Conservation (phyloP, 345 rosid species). For the Eucalyptus sp. region DNA sequence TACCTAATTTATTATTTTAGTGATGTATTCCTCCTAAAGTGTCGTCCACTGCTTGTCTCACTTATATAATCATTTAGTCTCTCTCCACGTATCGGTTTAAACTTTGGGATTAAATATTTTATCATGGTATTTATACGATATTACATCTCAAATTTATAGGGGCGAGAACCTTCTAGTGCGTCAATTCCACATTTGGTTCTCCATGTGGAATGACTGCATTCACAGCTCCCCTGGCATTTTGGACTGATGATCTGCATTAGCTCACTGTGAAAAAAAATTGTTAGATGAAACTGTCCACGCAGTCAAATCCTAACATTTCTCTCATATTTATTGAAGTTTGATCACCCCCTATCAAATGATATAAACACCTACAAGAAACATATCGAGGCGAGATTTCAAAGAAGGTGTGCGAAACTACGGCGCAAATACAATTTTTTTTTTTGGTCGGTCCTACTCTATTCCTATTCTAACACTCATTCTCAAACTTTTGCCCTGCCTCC, state of each 20-base stretch:
- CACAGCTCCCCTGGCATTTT: not conserved
- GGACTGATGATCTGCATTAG: not conserved
- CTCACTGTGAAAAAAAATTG: not conserved
- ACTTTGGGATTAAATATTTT: not conserved
- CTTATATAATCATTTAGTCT: not conserved
- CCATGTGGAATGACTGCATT: not conserved
- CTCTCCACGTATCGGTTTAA: not conserved
- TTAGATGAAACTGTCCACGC: not conserved
- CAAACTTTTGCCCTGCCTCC: no score
- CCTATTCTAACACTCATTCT: no score
- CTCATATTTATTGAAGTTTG: not conserved
- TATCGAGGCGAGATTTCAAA: not conserved
- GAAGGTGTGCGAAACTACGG: not conserved
- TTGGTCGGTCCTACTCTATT: no score
- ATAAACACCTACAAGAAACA: not conserved
- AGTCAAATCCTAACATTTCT: not conserved
- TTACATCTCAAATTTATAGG: not conserved
- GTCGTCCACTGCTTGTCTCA: not conserved
- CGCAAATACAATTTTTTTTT: no score
- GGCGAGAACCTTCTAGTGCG: not conserved
- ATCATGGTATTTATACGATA: accelerated
- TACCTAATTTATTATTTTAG: not conserved
- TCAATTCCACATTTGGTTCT: not conserved
- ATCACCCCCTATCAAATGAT: not conserved
- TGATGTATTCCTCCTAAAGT: not conserved